A percentile compares a stretch with the other conserved stretches of the same genome.
phyloP scores from a whole-genome alignment of 495 filamentous ascomycete species.

The Penicillium crystallinum region DNA sequence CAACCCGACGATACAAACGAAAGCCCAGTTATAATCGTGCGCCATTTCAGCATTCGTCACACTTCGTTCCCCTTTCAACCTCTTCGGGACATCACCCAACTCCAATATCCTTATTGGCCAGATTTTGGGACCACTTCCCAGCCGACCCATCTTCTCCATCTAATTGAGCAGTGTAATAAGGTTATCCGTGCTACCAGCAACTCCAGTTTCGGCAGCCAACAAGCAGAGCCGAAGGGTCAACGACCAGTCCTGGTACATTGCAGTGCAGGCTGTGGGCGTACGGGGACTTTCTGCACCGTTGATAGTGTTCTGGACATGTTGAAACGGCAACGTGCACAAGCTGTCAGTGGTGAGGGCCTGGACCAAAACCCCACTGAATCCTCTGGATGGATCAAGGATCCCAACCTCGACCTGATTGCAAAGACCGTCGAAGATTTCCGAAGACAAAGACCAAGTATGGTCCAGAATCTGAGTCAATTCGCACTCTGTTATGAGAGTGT shows the following conservation, averaged over 20 bases:
- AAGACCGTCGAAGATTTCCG: constrained; percentile 87
- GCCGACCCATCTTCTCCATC: constrained; percentile 73
- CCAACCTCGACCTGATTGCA: constrained; percentile 70
- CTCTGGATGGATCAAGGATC: constrained; percentile 37
- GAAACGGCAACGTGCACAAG: constrained; percentile 61
- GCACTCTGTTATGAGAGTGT: constrained; percentile 96
- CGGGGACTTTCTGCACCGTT: constrained; percentile 93
- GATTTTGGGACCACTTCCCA: constrained; percentile 94
- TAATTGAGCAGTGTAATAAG: constrained; percentile 81
- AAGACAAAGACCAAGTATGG: constrained; percentile 87
- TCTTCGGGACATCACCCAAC: constrained; percentile 88
- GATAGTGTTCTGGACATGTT: constrained; percentile 93
- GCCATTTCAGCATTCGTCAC: constrained; percentile 82
- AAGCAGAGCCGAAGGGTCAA: constrained; percentile 50
- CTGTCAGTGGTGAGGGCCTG: constrained; percentile 30
- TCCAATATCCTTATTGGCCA: constrained; percentile 93
- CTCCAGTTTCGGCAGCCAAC: constrained; percentile 31
- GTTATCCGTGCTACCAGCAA: constrained; percentile 33
- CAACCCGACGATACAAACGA: constrained; percentile 22
- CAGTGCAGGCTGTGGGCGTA: constrained; percentile 90
- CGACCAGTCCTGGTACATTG: constrained; percentile 89
- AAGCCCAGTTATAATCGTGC: constrained; percentile 76
- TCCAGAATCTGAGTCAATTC: constrained; percentile 90
- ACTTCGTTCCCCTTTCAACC: constrained; percentile 72
- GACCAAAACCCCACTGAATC: neutral